Percentiles rank a stretch among this genome's conserved stretches.
These are phyloP conservation scores for Mycothermus thermophilus DNA, from an alignment of 495 filamentous ascomycete genomes.

Conservation along the genomic window DNA sequence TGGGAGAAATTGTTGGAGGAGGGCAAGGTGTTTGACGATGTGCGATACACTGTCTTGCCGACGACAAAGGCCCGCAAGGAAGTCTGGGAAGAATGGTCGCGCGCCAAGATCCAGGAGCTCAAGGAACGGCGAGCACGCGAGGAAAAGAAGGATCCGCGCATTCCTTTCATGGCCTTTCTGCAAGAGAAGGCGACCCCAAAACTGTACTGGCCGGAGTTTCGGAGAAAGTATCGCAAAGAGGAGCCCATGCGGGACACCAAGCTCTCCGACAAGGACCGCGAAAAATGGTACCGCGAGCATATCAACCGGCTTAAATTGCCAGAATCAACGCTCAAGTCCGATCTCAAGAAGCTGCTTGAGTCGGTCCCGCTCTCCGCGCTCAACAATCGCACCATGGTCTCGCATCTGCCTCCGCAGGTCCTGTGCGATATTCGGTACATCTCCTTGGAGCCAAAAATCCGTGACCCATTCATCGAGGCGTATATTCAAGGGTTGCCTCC, in stretches of 20 bases:
- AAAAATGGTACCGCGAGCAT: constrained; percentile 83
- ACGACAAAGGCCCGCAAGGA: constrained; percentile 74
- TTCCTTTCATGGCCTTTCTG: constrained; percentile 73
- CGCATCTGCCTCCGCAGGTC: constrained; percentile 52
- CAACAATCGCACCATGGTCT: constrained; percentile 49
- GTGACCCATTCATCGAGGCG: constrained; percentile 60
- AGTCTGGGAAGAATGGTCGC: constrained; percentile 68
- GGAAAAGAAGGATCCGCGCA: constrained; percentile 71
- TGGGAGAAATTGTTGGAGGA: constrained; percentile 83
- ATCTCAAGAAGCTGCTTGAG: constrained; percentile 65
- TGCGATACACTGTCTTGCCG: constrained; percentile 65
- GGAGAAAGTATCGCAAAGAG: constrained; percentile 75
- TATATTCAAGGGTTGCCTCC: constrained; percentile 61
- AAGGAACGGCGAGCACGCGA: constrained; percentile 60
- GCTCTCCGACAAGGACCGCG: constrained; percentile 72
- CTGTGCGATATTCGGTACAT: constrained; percentile 71
- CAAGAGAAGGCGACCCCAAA: constrained; percentile 72
- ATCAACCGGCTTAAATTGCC: constrained; percentile 64
- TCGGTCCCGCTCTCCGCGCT: constrained; percentile 47
- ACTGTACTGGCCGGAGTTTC: constrained; percentile 94
- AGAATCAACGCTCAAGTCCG: constrained; percentile 59
- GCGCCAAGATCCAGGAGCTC: constrained; percentile 53
- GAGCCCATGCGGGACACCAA: constrained; percentile 63
- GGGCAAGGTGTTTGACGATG: constrained; percentile 70
- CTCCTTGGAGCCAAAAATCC: constrained; percentile 50